Evolutionary conservation across 805 yeast genomes (phyloP).

Genomic region (Candida maris): DNA sequence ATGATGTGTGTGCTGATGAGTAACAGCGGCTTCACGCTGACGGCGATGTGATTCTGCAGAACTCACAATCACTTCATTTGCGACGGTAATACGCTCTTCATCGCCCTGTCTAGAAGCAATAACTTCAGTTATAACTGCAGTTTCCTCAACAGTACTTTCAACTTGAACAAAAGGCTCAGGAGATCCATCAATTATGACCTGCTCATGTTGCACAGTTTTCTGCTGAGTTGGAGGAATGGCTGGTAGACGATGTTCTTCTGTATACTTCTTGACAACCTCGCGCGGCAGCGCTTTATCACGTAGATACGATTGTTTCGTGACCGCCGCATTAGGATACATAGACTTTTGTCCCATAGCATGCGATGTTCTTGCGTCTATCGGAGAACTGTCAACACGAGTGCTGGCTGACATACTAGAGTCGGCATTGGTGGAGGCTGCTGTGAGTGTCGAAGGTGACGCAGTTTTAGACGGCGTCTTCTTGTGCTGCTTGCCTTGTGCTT

Average conservation of each 20-base stretch:
- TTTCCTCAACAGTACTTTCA: neutral
- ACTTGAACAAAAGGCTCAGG: neutral
- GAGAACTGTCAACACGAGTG: slow-evolving; percentile 5
- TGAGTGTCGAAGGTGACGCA: slow-evolving; percentile 14
- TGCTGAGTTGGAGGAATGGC: slow-evolving; percentile 9
- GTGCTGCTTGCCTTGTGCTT: slow-evolving; percentile 14
- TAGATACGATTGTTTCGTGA: slow-evolving; percentile 17
- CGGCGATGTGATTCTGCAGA: no score
- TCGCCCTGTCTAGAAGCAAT: neutral
- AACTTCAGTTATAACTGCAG: neutral
- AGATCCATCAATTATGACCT: neutral
- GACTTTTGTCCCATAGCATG: slow-evolving; percentile 16
- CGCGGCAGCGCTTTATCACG: slow-evolving; percentile 6
- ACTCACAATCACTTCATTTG: neutral
- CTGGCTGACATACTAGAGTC: slow-evolving; percentile 8
- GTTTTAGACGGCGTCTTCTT: slow-evolving; percentile 7
- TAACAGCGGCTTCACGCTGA: slow-evolving; percentile 1
- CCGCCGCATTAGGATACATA: slow-evolving; percentile 24
- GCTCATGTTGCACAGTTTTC: slow-evolving; percentile 3
- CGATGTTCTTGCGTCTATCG: slow-evolving; percentile 15
- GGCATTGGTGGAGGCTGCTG: slow-evolving; percentile 8
- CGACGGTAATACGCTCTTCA: no score
- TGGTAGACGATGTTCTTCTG: slow-evolving; percentile 17
- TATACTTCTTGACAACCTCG: slow-evolving; percentile 6
- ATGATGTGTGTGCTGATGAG: slow-evolving; percentile 22